These are phyloP conservation scores for Paracoccidioides lutzii DNA, from an alignment of 2,329 filamentous ascomycete species.

Conservation along the genomic window DNA sequence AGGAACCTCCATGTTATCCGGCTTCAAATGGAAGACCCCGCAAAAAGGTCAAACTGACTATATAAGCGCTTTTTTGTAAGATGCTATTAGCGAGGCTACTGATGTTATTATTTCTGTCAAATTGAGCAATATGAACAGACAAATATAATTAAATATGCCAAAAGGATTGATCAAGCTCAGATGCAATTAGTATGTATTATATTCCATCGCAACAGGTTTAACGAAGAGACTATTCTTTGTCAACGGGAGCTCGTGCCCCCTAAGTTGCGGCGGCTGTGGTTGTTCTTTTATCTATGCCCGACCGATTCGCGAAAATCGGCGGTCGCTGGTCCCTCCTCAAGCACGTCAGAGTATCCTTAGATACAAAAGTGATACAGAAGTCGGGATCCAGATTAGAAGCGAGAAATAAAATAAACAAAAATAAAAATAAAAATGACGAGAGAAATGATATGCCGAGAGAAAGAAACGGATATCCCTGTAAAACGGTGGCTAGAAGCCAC, in stretches of 20 bases:
- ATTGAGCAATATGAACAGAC: not conserved
- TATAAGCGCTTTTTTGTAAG: no score
- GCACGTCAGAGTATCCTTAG: no score
- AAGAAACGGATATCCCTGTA: no score
- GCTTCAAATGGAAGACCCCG: not conserved
- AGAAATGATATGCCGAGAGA: no score
- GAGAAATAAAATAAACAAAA: no score
- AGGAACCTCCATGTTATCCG: conserved; percentile 1
- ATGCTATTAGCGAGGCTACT: no score
- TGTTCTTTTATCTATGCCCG: not conserved
- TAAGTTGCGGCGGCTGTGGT: not conserved
- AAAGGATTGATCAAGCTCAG: not conserved
- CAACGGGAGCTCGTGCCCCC: not conserved
- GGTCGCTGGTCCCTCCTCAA: no score
- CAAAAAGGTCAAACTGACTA: not conserved
- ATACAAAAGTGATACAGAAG: no score
- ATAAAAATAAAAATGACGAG: no score
- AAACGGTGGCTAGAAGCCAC: no score
- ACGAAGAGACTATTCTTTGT: not conserved
- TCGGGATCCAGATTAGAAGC: no score
- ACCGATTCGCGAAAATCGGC: no score
- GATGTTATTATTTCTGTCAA: not conserved
- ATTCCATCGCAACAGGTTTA: not conserved
- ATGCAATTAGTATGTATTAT: not conserved
- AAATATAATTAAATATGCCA: not conserved